Base-by-base conservation (phyloP, 2,329 filamentous ascomycete genomes). In the Metarhizium anisopliae region DNA sequence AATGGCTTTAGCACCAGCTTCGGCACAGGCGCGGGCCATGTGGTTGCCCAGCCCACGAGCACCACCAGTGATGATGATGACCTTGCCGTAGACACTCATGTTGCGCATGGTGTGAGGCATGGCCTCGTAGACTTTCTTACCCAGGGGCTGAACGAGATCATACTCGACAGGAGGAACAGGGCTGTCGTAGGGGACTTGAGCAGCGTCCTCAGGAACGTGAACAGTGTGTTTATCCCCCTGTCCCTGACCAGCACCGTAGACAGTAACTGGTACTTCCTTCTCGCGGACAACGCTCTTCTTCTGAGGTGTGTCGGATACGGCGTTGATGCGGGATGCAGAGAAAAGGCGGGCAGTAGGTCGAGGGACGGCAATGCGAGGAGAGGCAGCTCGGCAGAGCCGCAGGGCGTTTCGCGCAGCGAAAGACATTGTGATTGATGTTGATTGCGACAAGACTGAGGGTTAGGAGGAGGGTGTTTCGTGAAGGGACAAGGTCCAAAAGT, bases 31-130 rank as follows among this genome's bases (percentile, higher is more conserved):
- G 59, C 86, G 83, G 51, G 87, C 87, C 85, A 91, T 91, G 74
- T 86, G 79, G 78, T 88, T 89, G 52, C 88, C 88, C 6, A 92
- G 77, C 66, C 88, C 87, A 64, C 87, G 85, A 59, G 86, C 88
- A 69, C 85, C 88, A 66, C 86, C 87, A 67, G 87, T 90, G 63
- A 90, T 72, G 61, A 90, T 78, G 61, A 88, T 85, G 55, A 85
- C 81, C 78, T 89, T 89, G 67, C 77, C 84, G 68, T 80, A 81
- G 58, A 89, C 77, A 53, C 78, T 83, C 78, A 89, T 86, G 71
- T 80, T 86, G 71, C 83, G 78, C 72, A 90, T 76, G 40, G 84
- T 89, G 35, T 79, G 77, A 5, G 85, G 81, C 67, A 89, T 75
- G 47, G 75, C 70, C 51, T 77, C 69, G 69, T 76, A 83, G 55